Percentiles rank a stretch among this genome's conserved stretches.
Evolutionary conservation across 2,329 filamentous ascomycete genomes (phyloP).

Genomic region (Cryphonectria radicalis): DNA sequence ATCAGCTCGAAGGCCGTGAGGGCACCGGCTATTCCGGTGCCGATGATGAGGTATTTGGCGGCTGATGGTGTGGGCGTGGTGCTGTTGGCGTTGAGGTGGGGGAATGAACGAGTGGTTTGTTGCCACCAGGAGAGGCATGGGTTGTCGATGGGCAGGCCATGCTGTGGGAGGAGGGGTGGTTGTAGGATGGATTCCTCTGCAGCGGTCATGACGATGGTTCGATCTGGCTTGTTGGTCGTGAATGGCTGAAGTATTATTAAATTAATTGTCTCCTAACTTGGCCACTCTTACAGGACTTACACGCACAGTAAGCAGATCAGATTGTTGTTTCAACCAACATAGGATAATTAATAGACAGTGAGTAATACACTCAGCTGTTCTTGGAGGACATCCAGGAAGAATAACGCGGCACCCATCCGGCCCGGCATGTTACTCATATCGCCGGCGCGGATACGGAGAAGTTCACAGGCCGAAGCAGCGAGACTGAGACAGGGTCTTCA

Average conservation of each 20-base stretch:
- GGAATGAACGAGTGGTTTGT: conserved; percentile 47
- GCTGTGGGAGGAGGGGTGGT: too few species aligned
- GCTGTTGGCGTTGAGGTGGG: conserved; percentile 45
- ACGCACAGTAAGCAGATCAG: background rate
- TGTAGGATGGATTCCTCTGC: background rate
- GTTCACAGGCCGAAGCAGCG: background rate
- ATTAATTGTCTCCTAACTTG: background rate
- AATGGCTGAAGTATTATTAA: too few species aligned
- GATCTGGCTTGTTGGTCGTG: background rate
- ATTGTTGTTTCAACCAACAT: background rate
- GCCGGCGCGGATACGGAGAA: background rate
- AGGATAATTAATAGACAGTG: background rate
- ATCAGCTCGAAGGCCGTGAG: conserved; percentile 47
- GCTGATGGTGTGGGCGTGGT: conserved; percentile 36
- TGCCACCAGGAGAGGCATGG: conserved; percentile 44
- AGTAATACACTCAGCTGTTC: too few species aligned
- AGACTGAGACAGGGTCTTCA: background rate
- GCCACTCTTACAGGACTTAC: background rate
- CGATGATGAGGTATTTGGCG: conserved; percentile 45
- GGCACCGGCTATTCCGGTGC: conserved; percentile 48
- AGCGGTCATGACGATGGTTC: conserved; percentile 1
- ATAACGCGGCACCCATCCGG: background rate
- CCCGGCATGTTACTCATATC: background rate
- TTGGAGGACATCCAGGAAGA: background rate
- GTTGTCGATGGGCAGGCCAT: conserved; percentile 26